phyloP scores from a whole-genome alignment of 108 stramenopile genomes.

The Chaetoceros muelleri region DNA sequence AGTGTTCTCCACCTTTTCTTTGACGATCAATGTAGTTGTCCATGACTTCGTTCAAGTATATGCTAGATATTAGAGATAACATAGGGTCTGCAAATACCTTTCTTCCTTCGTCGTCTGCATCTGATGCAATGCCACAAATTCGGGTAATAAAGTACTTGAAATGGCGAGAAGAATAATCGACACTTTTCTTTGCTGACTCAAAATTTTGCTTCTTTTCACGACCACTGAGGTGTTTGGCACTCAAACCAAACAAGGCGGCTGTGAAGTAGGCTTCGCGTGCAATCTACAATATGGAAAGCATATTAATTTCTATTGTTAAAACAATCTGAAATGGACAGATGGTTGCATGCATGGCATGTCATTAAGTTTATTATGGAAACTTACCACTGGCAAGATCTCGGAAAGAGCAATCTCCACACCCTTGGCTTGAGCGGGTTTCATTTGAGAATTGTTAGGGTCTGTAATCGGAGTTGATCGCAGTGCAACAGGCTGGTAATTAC shows the following conservation, averaged over 20 bases:
- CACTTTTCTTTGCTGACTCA: conserved; percentile 69
- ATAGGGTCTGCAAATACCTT: conserved; percentile 52
- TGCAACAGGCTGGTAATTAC: conserved; percentile 47
- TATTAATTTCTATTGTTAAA: background rate
- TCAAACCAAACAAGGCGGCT: conserved; percentile 75
- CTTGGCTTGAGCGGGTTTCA: conserved; percentile 2
- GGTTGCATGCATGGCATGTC: background rate
- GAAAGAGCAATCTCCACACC: conserved; percentile 16
- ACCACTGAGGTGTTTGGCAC: conserved; percentile 66
- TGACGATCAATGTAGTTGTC: conserved; percentile 81
- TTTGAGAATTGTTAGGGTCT: background rate
- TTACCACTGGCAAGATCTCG: conserved; percentile 57
- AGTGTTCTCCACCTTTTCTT: conserved; percentile 84
- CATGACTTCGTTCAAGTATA: conserved; percentile 77
- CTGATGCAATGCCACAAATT: conserved; percentile 66
- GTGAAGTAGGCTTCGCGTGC: conserved; percentile 84
- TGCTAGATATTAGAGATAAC: conserved; percentile 71
- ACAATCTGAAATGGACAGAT: background rate
- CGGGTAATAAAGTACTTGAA: conserved; percentile 78
- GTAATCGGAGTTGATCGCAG: conserved; percentile 10
- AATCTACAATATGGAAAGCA: conserved; percentile 21
- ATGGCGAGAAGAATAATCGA: conserved; percentile 69
- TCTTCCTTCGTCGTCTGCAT: conserved; percentile 36
- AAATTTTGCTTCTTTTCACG: conserved; percentile 86
- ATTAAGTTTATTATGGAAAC: background rate